A percentile compares a stretch with the other conserved stretches of the same genome.
Conservation (phyloP, 192 early-diverging fungal species). For the Haplosporangium gracile region DNA sequence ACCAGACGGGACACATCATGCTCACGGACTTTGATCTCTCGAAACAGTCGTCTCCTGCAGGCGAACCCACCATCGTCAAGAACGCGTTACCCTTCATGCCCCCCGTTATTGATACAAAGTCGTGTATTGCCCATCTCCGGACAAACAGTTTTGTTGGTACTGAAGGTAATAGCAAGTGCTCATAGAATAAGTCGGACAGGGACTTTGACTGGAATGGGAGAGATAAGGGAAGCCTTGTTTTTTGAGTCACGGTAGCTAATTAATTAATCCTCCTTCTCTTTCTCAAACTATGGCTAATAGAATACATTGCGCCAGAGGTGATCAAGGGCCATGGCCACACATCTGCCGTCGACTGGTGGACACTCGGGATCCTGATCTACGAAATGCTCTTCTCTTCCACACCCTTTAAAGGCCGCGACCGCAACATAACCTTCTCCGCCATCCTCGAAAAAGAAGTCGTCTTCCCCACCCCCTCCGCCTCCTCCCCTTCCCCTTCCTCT, state of each 20-base stretch:
- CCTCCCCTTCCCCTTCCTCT: not conserved
- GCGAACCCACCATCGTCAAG: slow-evolving; percentile 78
- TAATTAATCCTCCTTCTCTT: not conserved
- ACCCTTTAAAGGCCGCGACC: slow-evolving; percentile 95
- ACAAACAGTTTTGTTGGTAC: slow-evolving; percentile 99
- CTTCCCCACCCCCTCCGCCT: slow-evolving; percentile 66
- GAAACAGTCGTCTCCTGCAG: slow-evolving; percentile 90
- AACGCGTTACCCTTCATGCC: slow-evolving; percentile 65
- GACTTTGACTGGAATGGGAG: not conserved
- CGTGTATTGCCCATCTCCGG: slow-evolving; percentile 86
- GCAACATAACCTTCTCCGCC: slow-evolving; percentile 91
- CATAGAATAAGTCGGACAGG: not conserved
- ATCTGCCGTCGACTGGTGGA: slow-evolving; percentile 98
- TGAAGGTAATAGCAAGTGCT: slow-evolving; percentile 67
- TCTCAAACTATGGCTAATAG: slow-evolving; percentile 43
- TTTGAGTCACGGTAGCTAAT: not conserved
- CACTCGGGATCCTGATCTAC: slow-evolving; percentile 95
- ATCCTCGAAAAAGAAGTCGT: slow-evolving; percentile 84
- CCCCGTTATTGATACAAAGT: slow-evolving; percentile 87
- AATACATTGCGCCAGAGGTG: slow-evolving; percentile 99
- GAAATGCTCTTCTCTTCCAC: slow-evolving; percentile 98
- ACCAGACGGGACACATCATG: slow-evolving; percentile 98
- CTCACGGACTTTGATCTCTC: slow-evolving; percentile 97
- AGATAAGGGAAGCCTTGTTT: not conserved
- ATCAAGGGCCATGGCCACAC: slow-evolving; percentile 97